Evolutionary conservation across 768 basidiomycete species (phyloP).

Genomic region (Phallus indusiatus): DNA sequence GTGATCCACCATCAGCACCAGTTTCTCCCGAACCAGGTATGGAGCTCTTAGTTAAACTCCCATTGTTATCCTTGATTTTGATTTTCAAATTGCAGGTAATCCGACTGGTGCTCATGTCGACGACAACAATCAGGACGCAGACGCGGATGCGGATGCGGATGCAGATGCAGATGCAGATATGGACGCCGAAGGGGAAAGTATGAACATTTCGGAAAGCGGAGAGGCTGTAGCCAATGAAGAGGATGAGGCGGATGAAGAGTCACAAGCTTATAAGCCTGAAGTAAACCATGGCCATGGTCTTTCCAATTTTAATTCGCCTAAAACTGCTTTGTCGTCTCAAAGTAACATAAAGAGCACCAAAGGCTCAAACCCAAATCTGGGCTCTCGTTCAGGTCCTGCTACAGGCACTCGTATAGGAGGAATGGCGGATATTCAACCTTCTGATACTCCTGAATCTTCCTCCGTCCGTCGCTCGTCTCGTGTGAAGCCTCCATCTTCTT

Average conservation of each 20-base stretch:
- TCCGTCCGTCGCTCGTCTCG: background rate
- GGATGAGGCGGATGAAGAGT: background rate
- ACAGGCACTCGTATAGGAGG: background rate
- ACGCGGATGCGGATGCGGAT: background rate
- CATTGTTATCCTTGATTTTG: too few species aligned
- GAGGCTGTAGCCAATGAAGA: background rate
- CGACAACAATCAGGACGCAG: background rate
- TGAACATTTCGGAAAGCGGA: slow-evolving; percentile 7
- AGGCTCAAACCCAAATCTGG: background rate
- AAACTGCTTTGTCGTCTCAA: background rate
- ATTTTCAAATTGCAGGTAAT: too few species aligned
- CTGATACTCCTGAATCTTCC: background rate
- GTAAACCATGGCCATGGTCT: background rate
- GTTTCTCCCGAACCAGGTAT: background rate
- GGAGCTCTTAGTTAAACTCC: background rate
- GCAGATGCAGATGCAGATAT: background rate
- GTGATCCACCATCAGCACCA: slow-evolving; percentile 1
- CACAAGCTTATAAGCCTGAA: background rate
- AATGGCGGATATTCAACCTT: background rate
- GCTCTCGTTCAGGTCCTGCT: background rate
- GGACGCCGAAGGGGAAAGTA: background rate
- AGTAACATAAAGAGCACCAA: background rate
- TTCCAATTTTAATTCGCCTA: background rate
- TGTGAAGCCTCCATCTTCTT: slow-evolving; percentile 1
- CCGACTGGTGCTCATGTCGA: background rate